phyloP scores from a whole-genome alignment of 2,329 filamentous ascomycete species.

The Sporothrix luriei region DNA sequence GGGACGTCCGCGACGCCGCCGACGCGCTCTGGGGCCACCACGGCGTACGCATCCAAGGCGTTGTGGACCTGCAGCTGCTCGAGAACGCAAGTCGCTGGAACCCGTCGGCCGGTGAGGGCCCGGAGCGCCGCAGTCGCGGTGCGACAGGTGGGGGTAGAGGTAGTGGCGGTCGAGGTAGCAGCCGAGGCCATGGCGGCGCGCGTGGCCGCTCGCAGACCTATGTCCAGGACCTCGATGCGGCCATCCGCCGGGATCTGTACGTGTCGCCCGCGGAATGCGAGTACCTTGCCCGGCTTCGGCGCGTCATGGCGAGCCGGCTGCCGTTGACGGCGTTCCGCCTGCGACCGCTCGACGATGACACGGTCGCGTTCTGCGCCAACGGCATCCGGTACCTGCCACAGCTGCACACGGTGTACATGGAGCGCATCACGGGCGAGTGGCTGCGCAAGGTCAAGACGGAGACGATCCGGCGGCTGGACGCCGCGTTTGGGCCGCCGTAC shows the following conservation, averaged over 20 bases:
- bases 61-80: slow-evolving; percentile 41
- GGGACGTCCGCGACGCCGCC: slow-evolving; percentile 40
- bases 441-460: slow-evolving; percentile 31
- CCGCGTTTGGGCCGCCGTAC: slow-evolving; percentile 32
- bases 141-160: no score
- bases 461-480: slow-evolving; percentile 31
- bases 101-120: slow-evolving; percentile 34
- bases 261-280: slow-evolving; percentile 40
- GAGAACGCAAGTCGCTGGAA: slow-evolving; percentile 38
- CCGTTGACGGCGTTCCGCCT: slow-evolving; percentile 51
- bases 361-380: slow-evolving; percentile 51
- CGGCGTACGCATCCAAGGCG: slow-evolving; percentile 37
- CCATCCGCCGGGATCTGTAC: slow-evolving; percentile 28
- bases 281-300: slow-evolving; percentile 34
- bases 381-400: slow-evolving; percentile 45
- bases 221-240: slow-evolving; percentile 33
- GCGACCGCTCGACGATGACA: slow-evolving; percentile 47
- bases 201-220: slow-evolving; percentile 27
- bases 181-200: no score
- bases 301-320: slow-evolving; percentile 45
- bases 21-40: slow-evolving; percentile 39
- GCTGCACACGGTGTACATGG: slow-evolving; percentile 33
- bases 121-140: slow-evolving; percentile 12
- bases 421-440: slow-evolving; percentile 33
- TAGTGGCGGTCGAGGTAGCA: no score